Conservation (phyloP, 179 eudicot genomes). For the Silene coronaria region DNA sequence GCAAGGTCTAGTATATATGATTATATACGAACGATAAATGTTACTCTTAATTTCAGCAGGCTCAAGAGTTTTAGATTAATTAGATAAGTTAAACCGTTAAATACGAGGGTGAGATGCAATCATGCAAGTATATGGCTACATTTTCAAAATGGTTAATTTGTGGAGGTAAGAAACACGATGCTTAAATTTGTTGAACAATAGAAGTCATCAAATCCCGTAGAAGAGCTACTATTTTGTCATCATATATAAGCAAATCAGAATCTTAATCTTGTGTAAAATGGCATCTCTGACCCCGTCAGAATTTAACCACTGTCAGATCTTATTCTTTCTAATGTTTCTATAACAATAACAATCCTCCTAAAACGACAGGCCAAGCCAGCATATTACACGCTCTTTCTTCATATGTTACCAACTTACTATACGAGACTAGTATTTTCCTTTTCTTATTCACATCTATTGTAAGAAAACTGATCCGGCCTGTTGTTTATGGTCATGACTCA, state of each 20-base stretch:
- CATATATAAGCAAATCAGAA: constrained; percentile 45
- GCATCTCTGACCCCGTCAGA: constrained; percentile 31
- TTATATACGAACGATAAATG: too few relatives aligned
- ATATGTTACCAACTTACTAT: too few relatives aligned
- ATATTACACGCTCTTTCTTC: too few relatives aligned
- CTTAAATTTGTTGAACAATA: constrained; percentile 21
- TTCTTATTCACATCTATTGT: too few relatives aligned
- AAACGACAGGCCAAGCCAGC: too few relatives aligned
- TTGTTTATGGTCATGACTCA: too few relatives aligned
- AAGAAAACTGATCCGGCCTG: too few relatives aligned
- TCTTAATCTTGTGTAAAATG: constrained; percentile 46
- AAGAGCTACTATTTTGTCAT: constrained; percentile 35
- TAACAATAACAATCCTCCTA: neutral
- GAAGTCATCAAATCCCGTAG: constrained; percentile 40
- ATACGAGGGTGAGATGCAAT: neutral
- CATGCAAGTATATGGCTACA: neutral
- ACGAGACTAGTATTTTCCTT: too few relatives aligned
- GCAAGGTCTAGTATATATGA: too few relatives aligned
- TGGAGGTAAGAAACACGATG: constrained; percentile 27
- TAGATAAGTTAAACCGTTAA: too few relatives aligned
- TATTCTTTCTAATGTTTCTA: constrained; percentile 22
- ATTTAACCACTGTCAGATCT: constrained; percentile 33
- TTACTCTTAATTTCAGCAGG: too few relatives aligned
- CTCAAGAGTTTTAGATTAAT: too few relatives aligned
- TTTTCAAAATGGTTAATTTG: neutral